Evolutionary conservation across 805 yeast genomes (phyloP), one percentile per base, ranked within the genome.

Genomic region (Cyberlindnera euphorbiiphila): DNA sequence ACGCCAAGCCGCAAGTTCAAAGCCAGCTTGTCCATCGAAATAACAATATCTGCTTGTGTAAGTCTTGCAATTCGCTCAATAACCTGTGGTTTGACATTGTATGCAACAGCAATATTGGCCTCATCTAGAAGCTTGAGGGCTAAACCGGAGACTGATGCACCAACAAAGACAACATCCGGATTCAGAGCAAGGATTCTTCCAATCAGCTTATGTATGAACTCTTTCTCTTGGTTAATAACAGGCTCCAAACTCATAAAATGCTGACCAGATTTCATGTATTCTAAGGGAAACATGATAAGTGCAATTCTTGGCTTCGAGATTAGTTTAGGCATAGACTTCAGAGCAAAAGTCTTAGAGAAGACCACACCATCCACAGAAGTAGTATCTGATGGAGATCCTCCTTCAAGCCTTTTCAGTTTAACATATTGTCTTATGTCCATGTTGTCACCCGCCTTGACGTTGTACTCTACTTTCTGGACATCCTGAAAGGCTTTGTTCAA

Each of bases 361-460:
- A 86, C 82, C 5, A 86, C 61, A 0, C 98, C 99, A 52, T 83
- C 79, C 4, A 91, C 58, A 21, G 75, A 71, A 19, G 64, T 63
- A 0, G 91, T 76, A 29, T 83, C 79, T 5, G 66, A 62, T 1
- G 81, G 73, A 1, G 57, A 41, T 0, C 94, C 93, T 1, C 98
- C 98, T 1, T 81, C 70, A 8, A 91, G 76, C 42, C 87, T 71
- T 55, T 93, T 94, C 30, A 93, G 70, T 54, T 94, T 93, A 29
- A 93, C 76, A 59, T 85, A 91, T 49, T 83, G 89, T n/a, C 91
- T 72, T 33, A 89, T 79, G 56, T 93, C 97, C 42, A 88, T 70
- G 4, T 81, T 80, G 44, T 83, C 91, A 5, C 86, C 83, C 20
- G 75, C 69, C 25, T 68, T 65, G 3, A 78, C 66, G 46, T 77